These are phyloP conservation scores for Peronosclerospora sorghi DNA, from an alignment of 352 stramenopile genomes.

Conservation along the genomic window DNA sequence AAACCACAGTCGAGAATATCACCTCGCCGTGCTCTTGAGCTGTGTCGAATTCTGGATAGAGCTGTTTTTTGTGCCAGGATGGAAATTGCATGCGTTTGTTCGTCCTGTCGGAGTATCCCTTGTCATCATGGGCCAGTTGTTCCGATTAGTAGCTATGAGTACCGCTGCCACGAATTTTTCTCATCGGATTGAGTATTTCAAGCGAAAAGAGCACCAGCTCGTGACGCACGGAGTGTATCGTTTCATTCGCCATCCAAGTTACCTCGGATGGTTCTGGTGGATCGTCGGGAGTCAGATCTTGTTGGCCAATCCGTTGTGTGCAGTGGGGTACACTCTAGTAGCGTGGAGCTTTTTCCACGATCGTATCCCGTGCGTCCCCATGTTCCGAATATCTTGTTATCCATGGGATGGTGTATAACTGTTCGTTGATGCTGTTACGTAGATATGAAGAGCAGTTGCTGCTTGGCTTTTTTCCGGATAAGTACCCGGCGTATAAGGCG, in stretches of 20 bases:
- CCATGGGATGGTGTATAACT: no score
- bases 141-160: conserved; percentile 87
- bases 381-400: not conserved
- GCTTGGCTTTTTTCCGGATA: conserved; percentile 82
- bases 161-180: conserved; percentile 92
- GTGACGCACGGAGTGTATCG: conserved; percentile 90
- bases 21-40: conserved; percentile 70
- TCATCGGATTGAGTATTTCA: conserved; percentile 90
- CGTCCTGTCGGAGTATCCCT: conserved; percentile 50
- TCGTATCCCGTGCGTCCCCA: conserved; percentile 80
- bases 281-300: conserved; percentile 92
- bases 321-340: conserved; percentile 76
- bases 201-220: conserved; percentile 88
- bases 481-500: conserved; percentile 86
- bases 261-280: conserved; percentile 96
- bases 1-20: conserved; percentile 87
- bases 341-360: conserved; percentile 92
- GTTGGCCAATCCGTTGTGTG: conserved; percentile 85
- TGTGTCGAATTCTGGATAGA: conserved; percentile 89
- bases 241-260: conserved; percentile 90
- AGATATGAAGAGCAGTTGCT: conserved; percentile 90
- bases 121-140: conserved; percentile 77
- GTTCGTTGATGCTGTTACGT: no score
- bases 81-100: conserved; percentile 57
- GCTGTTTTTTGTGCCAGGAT: conserved; percentile 56